Conservation (phyloP, 257 asterid species). For the Gentiana straminea region DNA sequence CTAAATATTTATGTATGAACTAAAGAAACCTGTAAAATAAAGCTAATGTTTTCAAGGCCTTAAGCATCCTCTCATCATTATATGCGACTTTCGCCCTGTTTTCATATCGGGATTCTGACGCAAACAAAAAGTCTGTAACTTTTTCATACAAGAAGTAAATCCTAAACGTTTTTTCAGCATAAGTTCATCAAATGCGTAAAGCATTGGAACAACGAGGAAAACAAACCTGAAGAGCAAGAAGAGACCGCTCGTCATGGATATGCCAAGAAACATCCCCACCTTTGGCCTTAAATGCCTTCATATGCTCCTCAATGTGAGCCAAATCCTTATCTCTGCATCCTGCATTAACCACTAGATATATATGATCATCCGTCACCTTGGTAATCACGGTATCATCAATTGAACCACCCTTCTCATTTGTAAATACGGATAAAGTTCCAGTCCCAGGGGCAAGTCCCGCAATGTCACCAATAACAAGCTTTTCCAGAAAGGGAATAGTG, state of each 20-base stretch:
- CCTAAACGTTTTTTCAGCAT: too few species aligned
- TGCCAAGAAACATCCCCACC: constrained; percentile 99
- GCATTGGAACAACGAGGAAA: neutral
- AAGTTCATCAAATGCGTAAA: too few species aligned
- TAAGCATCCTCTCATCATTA: too few species aligned
- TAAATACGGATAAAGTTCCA: constrained; percentile 80
- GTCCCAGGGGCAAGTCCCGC: constrained; percentile 92
- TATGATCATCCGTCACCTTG: constrained; percentile 70
- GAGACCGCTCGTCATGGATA: constrained; percentile 92
- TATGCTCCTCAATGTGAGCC: constrained; percentile 95
- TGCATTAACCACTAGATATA: constrained; percentile 93
- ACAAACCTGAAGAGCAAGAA: constrained; percentile 87
- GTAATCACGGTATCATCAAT: constrained; percentile 93
- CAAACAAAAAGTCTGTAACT: too few species aligned
- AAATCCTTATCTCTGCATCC: constrained; percentile 98
- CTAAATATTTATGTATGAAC: too few species aligned
- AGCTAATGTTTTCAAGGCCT: too few species aligned
- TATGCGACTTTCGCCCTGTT: neutral
- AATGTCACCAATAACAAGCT: constrained; percentile 89
- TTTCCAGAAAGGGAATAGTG: constrained; percentile 74
- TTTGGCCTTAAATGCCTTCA: constrained; percentile 77
- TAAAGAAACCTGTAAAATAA: too few species aligned
- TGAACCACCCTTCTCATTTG: constrained; percentile 97
- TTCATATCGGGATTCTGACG: too few species aligned
- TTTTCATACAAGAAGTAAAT: too few species aligned